These are phyloP conservation scores for Arabidopsis lyrata DNA, from an alignment of 441 rosid species.

Conservation along the genomic window DNA sequence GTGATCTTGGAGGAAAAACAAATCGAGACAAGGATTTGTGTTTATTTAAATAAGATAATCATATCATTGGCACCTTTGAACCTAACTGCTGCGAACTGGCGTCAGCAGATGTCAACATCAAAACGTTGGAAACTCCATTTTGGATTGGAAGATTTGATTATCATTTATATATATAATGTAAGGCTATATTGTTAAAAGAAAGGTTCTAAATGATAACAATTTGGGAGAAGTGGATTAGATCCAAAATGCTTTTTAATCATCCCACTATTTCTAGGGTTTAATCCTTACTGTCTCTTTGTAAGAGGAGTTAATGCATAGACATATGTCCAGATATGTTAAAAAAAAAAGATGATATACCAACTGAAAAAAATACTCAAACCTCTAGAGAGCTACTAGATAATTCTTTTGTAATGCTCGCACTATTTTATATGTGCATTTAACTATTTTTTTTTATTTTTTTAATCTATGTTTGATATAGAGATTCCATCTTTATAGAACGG, in stretches of 20 bases:
- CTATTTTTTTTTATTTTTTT: not conserved
- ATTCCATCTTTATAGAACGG: no score
- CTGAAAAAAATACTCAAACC: no score
- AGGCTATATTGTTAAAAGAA: not conserved
- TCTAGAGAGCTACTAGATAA: not conserved
- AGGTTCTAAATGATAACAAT: not conserved
- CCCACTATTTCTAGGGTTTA: slow-evolving; percentile 7
- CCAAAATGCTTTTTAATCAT: slow-evolving; percentile 22
- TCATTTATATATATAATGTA: slow-evolving; percentile 1
- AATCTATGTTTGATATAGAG: no score
- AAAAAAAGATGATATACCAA: not conserved
- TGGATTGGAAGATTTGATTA: slow-evolving; percentile 17
- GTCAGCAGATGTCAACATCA: slow-evolving; percentile 49
- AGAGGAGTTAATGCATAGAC: no score
- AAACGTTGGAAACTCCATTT: slow-evolving; percentile 41
- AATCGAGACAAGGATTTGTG: slow-evolving; percentile 36
- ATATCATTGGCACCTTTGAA: slow-evolving; percentile 47
- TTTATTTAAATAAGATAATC: slow-evolving; percentile 25
- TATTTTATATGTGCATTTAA: not conserved
- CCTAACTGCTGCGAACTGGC: slow-evolving; percentile 46
- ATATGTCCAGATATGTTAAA: not conserved
- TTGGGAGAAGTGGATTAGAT: slow-evolving; percentile 29
- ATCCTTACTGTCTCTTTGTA: not conserved
- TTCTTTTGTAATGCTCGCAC: not conserved
- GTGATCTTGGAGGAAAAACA: slow-evolving; percentile 35